phyloP scores from a whole-genome alignment of 257 asterid species.

The Solanum sejunctum region DNA sequence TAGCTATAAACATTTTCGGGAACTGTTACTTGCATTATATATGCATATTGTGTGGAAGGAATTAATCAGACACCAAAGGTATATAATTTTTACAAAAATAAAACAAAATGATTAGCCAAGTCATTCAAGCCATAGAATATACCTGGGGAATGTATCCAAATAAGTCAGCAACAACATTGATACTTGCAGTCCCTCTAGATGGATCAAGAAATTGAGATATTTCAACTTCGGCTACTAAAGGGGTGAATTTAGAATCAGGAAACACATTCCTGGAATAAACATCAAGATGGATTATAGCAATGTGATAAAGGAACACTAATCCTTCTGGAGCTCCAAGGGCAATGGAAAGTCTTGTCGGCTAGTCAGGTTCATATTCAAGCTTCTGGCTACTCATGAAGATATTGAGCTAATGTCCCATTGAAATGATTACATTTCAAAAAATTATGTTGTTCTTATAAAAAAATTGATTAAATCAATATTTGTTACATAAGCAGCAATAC shows the following conservation, averaged over 20 bases:
- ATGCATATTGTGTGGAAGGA: slow-evolving; percentile 19
- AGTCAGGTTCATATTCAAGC: slow-evolving; percentile 59
- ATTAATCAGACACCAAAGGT: neutral
- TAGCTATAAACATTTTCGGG: too few relatives aligned
- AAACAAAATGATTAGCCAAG: neutral
- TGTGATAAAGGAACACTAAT: slow-evolving; percentile 65
- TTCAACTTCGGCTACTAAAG: too few relatives aligned
- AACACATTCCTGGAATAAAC: slow-evolving; percentile 42
- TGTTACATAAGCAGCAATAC: too few relatives aligned
- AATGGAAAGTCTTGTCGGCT: slow-evolving; percentile 42
- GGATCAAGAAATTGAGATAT: too few relatives aligned
- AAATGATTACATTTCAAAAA: too few relatives aligned
- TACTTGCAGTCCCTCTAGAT: slow-evolving; percentile 40
- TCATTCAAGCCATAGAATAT: neutral
- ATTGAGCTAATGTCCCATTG: slow-evolving; percentile 61
- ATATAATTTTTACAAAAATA: neutral
- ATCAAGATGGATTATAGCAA: slow-evolving; percentile 86
- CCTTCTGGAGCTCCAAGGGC: slow-evolving; percentile 62
- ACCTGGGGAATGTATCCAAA: slow-evolving; percentile 92
- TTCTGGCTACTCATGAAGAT: slow-evolving; percentile 44
- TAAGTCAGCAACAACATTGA: slow-evolving; percentile 95
- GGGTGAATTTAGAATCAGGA: too few relatives aligned
- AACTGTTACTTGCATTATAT: too few relatives aligned
- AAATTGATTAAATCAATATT: too few relatives aligned
- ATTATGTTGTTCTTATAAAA: too few relatives aligned